Evolutionary conservation across 106 monocot species (phyloP).

Genomic region (Dioscorea dumetorum): DNA sequence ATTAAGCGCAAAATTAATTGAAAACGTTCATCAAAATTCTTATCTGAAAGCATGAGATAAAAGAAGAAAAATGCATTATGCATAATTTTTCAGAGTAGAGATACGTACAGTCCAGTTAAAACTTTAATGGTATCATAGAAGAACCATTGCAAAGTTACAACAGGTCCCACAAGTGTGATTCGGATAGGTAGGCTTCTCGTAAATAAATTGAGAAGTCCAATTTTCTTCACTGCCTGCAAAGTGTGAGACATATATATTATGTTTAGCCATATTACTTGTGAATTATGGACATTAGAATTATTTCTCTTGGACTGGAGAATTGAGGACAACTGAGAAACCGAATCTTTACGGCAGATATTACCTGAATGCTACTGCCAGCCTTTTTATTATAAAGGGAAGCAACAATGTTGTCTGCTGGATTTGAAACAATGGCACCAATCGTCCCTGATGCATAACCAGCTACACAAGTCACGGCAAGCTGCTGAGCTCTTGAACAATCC

Average conservation of each 20-base stretch:
- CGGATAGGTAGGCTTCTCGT: slow-evolving; percentile 88
- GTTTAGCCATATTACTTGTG: no score
- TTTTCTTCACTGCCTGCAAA: slow-evolving; percentile 71
- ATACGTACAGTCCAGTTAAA: slow-evolving; percentile 82
- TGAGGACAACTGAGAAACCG: neutral
- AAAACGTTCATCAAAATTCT: neutral
- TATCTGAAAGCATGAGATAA: neutral
- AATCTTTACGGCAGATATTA: slow-evolving; percentile 10
- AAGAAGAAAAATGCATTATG: neutral
- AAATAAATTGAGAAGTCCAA: slow-evolving; percentile 67
- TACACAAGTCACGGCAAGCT: slow-evolving; percentile 79
- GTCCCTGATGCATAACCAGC: slow-evolving; percentile 86
- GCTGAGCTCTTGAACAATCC: slow-evolving; percentile 76
- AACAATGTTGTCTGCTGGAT: slow-evolving; percentile 91
- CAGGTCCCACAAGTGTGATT: slow-evolving; percentile 81
- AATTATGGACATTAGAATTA: no score
- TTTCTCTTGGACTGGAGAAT: no score
- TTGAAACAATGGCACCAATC: slow-evolving; percentile 74
- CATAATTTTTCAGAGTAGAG: neutral
- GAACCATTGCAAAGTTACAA: slow-evolving; percentile 93
- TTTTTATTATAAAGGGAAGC: slow-evolving; percentile 83
- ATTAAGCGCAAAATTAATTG: neutral
- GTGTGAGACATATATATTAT: no score
- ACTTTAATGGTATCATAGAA: slow-evolving; percentile 89
- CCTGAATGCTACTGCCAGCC: slow-evolving; percentile 54